Conservation (phyloP, 208 protist species). For the Acanthamoeba divionensis region DNA sequence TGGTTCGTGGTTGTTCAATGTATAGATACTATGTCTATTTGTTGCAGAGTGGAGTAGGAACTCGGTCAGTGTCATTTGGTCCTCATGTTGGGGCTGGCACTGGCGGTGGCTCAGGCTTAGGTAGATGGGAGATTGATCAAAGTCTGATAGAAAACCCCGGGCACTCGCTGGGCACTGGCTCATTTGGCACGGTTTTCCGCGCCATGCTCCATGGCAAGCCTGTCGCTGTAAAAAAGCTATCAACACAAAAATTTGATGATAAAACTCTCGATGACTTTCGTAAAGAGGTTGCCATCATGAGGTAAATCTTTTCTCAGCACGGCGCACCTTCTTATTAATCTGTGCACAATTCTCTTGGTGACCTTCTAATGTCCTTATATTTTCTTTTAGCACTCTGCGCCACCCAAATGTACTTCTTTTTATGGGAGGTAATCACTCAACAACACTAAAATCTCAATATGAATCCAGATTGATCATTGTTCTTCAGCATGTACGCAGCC, state of each 20-base stretch:
- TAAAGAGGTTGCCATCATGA: constrained; percentile 52
- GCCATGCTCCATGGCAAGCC: constrained; percentile 12
- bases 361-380: background rate
- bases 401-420: constrained; percentile 53
- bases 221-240: constrained; percentile 44
- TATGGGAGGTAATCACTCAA: too few relatives aligned
- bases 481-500: constrained; percentile 50
- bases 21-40: too few relatives aligned
- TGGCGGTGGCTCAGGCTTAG: background rate
- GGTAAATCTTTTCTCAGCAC: too few relatives aligned
- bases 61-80: background rate
- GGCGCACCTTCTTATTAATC: background rate
- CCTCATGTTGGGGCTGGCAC: background rate
- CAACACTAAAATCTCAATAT: too few relatives aligned
- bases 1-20: too few relatives aligned
- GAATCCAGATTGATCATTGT: too few relatives aligned
- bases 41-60: too few relatives aligned
- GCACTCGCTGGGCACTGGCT: constrained; percentile 15
- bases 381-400: constrained; percentile 1
- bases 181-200: constrained; percentile 34
- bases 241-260: constrained; percentile 46
- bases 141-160: constrained; percentile 2
- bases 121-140: constrained; percentile 36
- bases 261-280: constrained; percentile 49
- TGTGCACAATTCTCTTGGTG: background rate